Evolutionary conservation across 148 eudicot species (phyloP).

Genomic region (Rhododendron vialii): DNA sequence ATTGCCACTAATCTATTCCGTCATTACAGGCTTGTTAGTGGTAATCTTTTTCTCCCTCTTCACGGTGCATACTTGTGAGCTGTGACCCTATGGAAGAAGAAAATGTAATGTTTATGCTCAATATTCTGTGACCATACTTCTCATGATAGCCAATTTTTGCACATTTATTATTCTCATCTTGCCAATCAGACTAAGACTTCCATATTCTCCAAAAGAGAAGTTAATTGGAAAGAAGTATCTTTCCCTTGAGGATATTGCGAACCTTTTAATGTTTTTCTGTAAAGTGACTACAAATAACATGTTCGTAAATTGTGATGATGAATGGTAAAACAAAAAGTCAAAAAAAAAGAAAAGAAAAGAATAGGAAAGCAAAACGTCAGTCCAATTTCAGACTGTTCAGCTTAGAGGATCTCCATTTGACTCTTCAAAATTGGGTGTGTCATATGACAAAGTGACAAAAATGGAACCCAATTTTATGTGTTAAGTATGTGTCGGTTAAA

Average conservation of each 20-base stretch:
- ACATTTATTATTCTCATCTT: not conserved
- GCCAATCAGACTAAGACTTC: not conserved
- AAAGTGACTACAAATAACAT: not conserved
- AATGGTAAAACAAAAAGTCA: not conserved
- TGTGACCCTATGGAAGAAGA: not conserved
- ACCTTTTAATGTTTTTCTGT: not conserved
- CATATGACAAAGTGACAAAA: too few species aligned
- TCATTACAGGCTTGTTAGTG: slow-evolving; percentile 31
- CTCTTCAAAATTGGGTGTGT: too few species aligned
- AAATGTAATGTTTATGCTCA: not conserved
- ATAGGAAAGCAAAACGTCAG: not conserved
- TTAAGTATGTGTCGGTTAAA: too few species aligned
- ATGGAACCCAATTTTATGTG: too few species aligned
- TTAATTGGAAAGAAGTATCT: not conserved
- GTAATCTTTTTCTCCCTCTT: slow-evolving; percentile 22
- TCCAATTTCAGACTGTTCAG: not conserved
- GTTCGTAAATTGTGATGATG: not conserved
- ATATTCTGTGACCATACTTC: not conserved
- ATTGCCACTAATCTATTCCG: slow-evolving; percentile 59
- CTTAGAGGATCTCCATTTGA: too few species aligned
- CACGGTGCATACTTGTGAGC: not conserved
- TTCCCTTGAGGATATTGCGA: not conserved
- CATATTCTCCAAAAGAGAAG: not conserved
- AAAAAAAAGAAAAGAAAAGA: not conserved
- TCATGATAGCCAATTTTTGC: not conserved